These are phyloP conservation scores for Dioszegia crocea DNA, from an alignment of 768 basidiomycete species.

Conservation along the genomic window DNA sequence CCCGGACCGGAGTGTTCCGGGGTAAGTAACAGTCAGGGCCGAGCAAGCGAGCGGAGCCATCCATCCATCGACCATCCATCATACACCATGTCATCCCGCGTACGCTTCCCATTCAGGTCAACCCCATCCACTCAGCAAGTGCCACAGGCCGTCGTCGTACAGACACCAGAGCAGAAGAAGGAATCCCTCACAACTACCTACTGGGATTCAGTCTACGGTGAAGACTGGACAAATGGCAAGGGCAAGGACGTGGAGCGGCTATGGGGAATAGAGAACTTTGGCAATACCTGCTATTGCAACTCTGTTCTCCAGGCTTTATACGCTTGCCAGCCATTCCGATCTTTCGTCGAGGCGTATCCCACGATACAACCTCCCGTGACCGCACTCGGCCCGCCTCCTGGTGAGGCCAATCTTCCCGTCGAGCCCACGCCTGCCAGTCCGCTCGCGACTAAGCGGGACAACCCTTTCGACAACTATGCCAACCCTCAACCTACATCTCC, in stretches of 20 bases:
- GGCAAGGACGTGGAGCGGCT: slow-evolving; percentile 46
- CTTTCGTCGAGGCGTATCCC: slow-evolving; percentile 62
- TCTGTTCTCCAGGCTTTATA: slow-evolving; percentile 97
- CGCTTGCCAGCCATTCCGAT: slow-evolving; percentile 88
- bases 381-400: slow-evolving; percentile 52
- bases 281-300: slow-evolving; percentile 98
- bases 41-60: neutral
- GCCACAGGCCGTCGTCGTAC: neutral
- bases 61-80: neutral
- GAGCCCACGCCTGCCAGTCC: slow-evolving; percentile 12
- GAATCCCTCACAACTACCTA: neutral
- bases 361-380: slow-evolving; percentile 58
- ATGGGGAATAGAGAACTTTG: slow-evolving; percentile 97
- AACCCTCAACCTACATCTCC: slow-evolving; percentile 7
- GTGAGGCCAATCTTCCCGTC: slow-evolving; percentile 11
- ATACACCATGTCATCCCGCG: slow-evolving; percentile 1
- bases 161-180: slow-evolving; percentile 6
- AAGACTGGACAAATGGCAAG: slow-evolving; percentile 10
- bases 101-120: slow-evolving; percentile 18
- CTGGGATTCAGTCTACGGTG: slow-evolving; percentile 12
- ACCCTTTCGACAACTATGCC: slow-evolving; percentile 28
- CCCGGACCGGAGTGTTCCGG: neutral
- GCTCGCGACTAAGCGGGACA: slow-evolving; percentile 9
- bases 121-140: slow-evolving; percentile 8
- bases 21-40: neutral